Evolutionary conservation across 1,284 basidiomycete genomes (phyloP), one percentile per base, ranked within the genome.

Genomic region (Xerocomus amazonicus): DNA sequence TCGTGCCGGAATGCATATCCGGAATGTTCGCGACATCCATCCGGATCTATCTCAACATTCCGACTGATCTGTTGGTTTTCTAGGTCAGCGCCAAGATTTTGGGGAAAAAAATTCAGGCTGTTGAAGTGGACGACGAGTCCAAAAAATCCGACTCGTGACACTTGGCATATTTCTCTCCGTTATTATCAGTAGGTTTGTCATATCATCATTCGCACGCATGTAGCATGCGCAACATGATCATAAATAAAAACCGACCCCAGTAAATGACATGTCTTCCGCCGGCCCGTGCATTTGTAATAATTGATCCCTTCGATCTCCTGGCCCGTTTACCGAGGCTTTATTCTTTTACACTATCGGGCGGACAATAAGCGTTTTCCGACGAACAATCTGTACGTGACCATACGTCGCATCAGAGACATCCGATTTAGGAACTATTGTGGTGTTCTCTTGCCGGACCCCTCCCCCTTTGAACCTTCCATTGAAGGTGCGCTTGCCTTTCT

Each of bases 1-100:
- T 59, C 83, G 88, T 45, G 91, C 91, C 32, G 81, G 81, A n/a
- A 76, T 91, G 64, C 89, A 94, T 66, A 86, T 93, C 52, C 81
- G 90, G 56, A 92, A 92, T 70, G 89, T 90, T 59, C 55, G 81
- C 67, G 12, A 34, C 32, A 29, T 52, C 35, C 55, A 48, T 51
- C 38, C 50, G 46, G 37, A 50, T 47, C 29, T 52, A 50, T 54
- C 50, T 47, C 38, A 9, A 31, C 12, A 12, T 7, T 51, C 43
- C 54, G 53, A 57, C 35, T 44, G 52, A 51, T 41, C 14, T 33
- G n/a, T 50, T 41, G 38, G 46, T 48, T 50, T 51, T 47, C 39
- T 56, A 87, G 87, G 83, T 90, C 56, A 80, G 87, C 64, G 88
- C 87, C 55, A 91, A 90, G 69, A 87, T 91, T 53, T 67, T 90